Percentiles rank a stretch among this genome's conserved stretches.
Conservation (phyloP, 768 basidiomycete genomes). For the Panaeolus cyanescens region DNA sequence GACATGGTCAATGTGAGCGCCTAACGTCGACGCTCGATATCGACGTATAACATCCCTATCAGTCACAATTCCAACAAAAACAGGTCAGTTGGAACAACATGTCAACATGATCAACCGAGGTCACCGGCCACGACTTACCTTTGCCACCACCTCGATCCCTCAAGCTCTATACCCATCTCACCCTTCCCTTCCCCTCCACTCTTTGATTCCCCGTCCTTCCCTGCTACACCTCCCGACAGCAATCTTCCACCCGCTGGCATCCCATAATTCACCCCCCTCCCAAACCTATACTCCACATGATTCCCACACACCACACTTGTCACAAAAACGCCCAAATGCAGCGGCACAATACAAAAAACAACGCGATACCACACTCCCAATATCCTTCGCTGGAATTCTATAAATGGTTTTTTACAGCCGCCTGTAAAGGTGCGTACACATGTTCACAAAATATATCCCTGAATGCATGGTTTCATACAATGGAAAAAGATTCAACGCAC, state of each 20-base stretch:
- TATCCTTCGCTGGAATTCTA: conserved; percentile 54
- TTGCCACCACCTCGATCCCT: too few species aligned
- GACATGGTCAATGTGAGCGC: too few species aligned
- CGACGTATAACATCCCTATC: too few species aligned
- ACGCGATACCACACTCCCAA: conserved; percentile 65
- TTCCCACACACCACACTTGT: conserved; percentile 70
- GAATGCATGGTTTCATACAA: too few species aligned
- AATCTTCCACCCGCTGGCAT: conserved; percentile 83
- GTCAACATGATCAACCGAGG: too few species aligned
- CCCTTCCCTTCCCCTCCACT: conserved; percentile 74
- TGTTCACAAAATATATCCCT: too few species aligned
- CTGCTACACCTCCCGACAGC: conserved; percentile 67
- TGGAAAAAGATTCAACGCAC: conserved; percentile 21
- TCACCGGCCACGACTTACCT: too few species aligned
- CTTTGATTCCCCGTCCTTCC: conserved; percentile 72
- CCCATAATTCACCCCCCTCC: conserved; percentile 89
- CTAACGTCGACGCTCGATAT: too few species aligned
- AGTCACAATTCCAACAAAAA: too few species aligned
- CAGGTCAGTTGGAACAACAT: too few species aligned
- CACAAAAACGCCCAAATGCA: conserved; percentile 65
- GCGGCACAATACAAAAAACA: conserved; percentile 66
- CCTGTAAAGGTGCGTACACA: conserved; percentile 25
- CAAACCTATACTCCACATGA: conserved; percentile 85
- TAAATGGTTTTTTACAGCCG: conserved; percentile 71
- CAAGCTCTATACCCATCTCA: too few species aligned